Evolutionary conservation across 2,329 filamentous ascomycete species (phyloP).

Genomic region (Hypoxylon sp.): DNA sequence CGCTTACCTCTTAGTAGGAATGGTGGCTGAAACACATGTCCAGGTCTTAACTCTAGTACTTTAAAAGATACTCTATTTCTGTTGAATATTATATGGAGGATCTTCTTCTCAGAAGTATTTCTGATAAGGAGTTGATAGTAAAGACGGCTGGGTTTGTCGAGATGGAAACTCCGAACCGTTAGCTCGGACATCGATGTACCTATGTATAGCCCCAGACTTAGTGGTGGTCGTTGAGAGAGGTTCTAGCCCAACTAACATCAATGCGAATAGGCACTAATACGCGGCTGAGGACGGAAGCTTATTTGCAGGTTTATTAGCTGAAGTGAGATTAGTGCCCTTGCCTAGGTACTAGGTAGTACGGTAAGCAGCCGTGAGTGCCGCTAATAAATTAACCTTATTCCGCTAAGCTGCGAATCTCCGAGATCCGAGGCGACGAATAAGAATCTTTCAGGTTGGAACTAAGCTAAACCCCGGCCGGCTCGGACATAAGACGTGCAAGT

Average conservation of each 20-base stretch:
- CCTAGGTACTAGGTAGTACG: too few relatives aligned
- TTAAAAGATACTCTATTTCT: not conserved
- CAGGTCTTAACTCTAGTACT: conserved; percentile 6
- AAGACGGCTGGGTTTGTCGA: not conserved
- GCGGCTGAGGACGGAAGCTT: conserved; percentile 16
- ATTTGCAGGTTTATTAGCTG: conserved; percentile 3
- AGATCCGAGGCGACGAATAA: conserved; percentile 39
- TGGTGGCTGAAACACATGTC: conserved; percentile 1
- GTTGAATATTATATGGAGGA: not conserved
- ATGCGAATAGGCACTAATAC: conserved; percentile 1
- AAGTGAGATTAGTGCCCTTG: too few relatives aligned
- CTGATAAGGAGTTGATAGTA: conserved; percentile 15
- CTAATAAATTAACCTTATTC: conserved; percentile 25
- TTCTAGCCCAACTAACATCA: conserved; percentile 5
- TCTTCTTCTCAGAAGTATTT: conserved; percentile 9
- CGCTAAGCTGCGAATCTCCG: conserved; percentile 33
- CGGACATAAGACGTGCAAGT: conserved; percentile 32
- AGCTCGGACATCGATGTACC: conserved; percentile 32
- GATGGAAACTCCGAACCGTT: conserved; percentile 37
- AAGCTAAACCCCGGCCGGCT: conserved; percentile 36
- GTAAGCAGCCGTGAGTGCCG: not conserved
- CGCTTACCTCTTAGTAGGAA: conserved; percentile 3
- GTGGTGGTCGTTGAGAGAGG: not conserved
- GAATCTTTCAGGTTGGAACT: not conserved
- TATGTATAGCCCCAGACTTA: not conserved